These are phyloP conservation scores for Suillus tomentosus DNA, from an alignment of 768 basidiomycete genomes.

Conservation along the genomic window DNA sequence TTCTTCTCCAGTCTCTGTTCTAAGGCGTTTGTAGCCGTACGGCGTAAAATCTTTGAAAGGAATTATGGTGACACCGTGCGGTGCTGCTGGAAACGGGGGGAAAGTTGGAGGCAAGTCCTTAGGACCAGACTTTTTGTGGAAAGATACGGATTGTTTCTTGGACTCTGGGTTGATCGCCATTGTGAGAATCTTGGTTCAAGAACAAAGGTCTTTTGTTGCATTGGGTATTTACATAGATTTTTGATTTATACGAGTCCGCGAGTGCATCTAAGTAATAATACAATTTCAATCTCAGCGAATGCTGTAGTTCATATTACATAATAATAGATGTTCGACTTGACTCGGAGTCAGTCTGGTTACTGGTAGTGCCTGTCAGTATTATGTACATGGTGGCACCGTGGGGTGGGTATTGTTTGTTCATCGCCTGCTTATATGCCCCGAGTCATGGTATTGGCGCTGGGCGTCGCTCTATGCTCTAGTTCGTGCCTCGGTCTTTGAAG, in stretches of 20 bases:
- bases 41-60: slow-evolving; percentile 45
- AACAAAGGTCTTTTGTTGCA: slow-evolving; percentile 10
- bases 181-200: slow-evolving; percentile 1
- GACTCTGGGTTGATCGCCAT: slow-evolving; percentile 1
- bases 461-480: not conserved
- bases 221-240: slow-evolving; percentile 4
- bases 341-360: too few relatives aligned
- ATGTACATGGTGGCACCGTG: not conserved
- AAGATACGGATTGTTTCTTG: slow-evolving; percentile 6
- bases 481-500: too few relatives aligned
- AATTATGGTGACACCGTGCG: slow-evolving; percentile 42
- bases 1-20: slow-evolving; percentile 13
- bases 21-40: slow-evolving; percentile 21
- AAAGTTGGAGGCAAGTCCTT: slow-evolving; percentile 26
- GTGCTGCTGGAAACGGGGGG: slow-evolving; percentile 50
- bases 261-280: not conserved
- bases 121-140: not conserved
- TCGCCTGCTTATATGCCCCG: not conserved
- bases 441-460: not conserved
- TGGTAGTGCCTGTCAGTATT: too few relatives aligned
- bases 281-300: slow-evolving; percentile 6
- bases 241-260: slow-evolving; percentile 6
- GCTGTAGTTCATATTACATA: slow-evolving; percentile 9
- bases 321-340: not conserved
- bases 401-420: not conserved